A percentile compares a stretch with the other conserved stretches of the same genome.
These are phyloP conservation scores for Musa itinerans DNA, from an alignment of 176 grass and related monocot species.

Conservation along the genomic window DNA sequence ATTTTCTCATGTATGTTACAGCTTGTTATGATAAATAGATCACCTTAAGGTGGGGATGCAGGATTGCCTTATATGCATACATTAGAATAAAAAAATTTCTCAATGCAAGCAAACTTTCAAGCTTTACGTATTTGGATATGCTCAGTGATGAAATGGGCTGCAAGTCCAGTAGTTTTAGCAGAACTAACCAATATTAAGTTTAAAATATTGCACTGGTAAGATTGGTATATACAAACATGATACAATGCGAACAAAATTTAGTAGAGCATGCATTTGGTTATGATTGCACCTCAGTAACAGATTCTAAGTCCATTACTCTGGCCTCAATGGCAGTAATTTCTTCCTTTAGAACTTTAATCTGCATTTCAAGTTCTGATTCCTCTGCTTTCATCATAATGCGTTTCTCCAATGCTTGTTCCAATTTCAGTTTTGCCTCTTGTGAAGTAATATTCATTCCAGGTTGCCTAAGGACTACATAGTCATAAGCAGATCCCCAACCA, in stretches of 20 bases:
- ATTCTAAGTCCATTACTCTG: conserved; percentile 15
- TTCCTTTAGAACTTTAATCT: conserved; percentile 9
- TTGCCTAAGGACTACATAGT: neutral
- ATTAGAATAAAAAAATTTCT: neutral
- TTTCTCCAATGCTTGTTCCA: conserved; percentile 8
- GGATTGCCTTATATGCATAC: neutral
- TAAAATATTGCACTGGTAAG: neutral
- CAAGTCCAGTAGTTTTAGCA: no score
- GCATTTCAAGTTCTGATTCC: conserved; percentile 17
- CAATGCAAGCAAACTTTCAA: neutral
- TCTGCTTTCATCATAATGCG: conserved; percentile 6
- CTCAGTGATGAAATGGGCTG: no score
- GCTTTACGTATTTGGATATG: neutral
- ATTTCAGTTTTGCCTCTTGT: neutral
- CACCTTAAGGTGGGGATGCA: neutral
- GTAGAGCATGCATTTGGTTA: neutral
- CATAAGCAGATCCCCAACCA: neutral
- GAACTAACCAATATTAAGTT: neutral
- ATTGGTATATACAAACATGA: conserved; percentile 1
- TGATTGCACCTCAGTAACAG: conserved; percentile 11
- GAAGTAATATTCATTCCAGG: neutral
- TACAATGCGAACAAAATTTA: neutral
- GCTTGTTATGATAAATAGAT: neutral
- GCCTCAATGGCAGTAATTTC: conserved; percentile 17
- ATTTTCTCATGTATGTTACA: neutral